Evolutionary conservation across 495 filamentous ascomycete genomes (phyloP).

Genomic region (Neurospora intermedia): DNA sequence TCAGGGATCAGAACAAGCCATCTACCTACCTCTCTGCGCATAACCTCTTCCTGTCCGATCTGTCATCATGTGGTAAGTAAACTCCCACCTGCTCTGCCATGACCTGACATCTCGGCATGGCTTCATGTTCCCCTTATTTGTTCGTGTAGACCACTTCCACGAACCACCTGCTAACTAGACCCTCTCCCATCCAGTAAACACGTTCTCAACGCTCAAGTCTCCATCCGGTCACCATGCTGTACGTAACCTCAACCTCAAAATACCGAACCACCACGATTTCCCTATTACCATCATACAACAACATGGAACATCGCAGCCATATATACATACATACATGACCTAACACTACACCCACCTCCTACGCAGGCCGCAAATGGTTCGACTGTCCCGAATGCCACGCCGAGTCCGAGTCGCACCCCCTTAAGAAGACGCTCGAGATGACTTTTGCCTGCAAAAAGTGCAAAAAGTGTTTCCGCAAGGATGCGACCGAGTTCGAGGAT

Average conservation of each 20-base stretch:
- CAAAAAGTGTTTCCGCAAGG: conserved; percentile 94
- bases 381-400: conserved; percentile 94
- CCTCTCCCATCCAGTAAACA: conserved; percentile 55
- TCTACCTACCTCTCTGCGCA: background rate
- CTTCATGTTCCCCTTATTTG: background rate
- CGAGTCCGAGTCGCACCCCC: conserved; percentile 64
- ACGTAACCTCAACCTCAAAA: conserved; percentile 21
- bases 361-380: conserved; percentile 85
- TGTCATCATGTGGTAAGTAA: background rate
- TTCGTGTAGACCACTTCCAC: background rate
- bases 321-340: background rate
- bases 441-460: conserved; percentile 96
- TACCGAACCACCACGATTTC: background rate
- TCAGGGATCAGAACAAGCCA: background rate
- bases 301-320: background rate
- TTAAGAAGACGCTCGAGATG: conserved; percentile 77
- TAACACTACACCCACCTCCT: background rate
- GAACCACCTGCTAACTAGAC: conserved; percentile 1
- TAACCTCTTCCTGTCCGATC: background rate
- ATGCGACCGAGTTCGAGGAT: conserved; percentile 83
- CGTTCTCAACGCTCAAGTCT: conserved; percentile 93
- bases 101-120: background rate
- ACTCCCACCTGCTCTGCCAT: background rate
- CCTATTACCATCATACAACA: background rate
- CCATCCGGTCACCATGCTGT: conserved; percentile 94